Percentiles rank a stretch among this genome's conserved stretches.
Conservation (phyloP, 345 rosid species). For the Eucalyptus curtisii region DNA sequence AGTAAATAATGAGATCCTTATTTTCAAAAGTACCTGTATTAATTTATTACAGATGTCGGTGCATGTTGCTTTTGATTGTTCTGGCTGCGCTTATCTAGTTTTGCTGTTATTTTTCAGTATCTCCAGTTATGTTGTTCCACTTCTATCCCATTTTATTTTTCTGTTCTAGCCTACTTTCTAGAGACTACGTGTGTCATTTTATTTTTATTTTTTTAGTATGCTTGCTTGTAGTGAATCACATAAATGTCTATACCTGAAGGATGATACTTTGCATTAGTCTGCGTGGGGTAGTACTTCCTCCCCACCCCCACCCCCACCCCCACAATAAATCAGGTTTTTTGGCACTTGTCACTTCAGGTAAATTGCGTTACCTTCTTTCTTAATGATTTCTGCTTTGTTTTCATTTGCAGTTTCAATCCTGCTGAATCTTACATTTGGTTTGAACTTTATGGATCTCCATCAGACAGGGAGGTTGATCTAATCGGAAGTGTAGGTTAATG, state of each 20-base stretch:
- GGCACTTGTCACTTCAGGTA: neutral
- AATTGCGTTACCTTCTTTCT: neutral
- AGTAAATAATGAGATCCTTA: neutral
- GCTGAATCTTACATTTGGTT: conserved; percentile 81
- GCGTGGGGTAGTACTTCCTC: neutral
- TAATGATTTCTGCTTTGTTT: neutral
- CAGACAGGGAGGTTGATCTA: conserved; percentile 75
- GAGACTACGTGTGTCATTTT: neutral
- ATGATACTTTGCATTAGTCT: neutral
- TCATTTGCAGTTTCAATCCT: conserved; percentile 60
- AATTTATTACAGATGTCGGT: neutral
- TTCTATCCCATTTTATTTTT: neutral
- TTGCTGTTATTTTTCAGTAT: neutral
- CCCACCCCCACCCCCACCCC: neutral
- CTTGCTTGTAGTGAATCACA: neutral
- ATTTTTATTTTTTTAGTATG: neutral
- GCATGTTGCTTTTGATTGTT: neutral
- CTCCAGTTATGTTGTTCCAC: neutral
- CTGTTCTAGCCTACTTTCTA: neutral
- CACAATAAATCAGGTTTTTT: neutral
- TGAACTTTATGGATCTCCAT: conserved; percentile 74
- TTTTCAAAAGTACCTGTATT: neutral
- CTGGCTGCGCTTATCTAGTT: neutral
- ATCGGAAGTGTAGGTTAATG: conserved; percentile 54
- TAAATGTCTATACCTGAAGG: neutral